Evolutionary conservation across 345 rosid genomes (phyloP), one percentile per base, ranked within the genome.

Genomic region (Corchorus capsularis): DNA sequence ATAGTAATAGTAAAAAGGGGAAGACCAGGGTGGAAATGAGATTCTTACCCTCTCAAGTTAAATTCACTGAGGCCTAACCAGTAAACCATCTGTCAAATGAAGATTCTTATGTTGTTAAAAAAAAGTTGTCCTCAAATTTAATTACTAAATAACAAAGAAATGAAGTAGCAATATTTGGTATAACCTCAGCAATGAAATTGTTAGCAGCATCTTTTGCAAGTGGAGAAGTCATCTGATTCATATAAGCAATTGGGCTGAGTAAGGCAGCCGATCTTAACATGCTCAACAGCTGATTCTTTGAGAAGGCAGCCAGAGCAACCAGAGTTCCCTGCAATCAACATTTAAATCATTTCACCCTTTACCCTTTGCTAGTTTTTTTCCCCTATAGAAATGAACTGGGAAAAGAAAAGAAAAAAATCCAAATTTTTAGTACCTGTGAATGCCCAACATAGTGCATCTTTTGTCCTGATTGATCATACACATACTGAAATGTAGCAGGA

Each of bases 221-320:
- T 8, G 83, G 82, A 2, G 92, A 86, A 61, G 89, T 79, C 19
- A 82, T 15, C 39, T 82, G 87, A 62, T 85, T 84, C 19, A 81
- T 22, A 75, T 85, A 81, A 54, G 91, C 91, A 43, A 90, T 78
- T 8, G 86, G 88, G 79, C 86, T 66, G 22, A 85, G 89, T 32
- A 90, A 76, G 5, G 79, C 87, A 63, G 87, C 90, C 39, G 94
- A 87, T 81, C 89, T 83, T 82, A 86, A 61, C 85, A 62, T 67
- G 74, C 71, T 75, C 77, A 86, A 27, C 41, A 79, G 59, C 70
- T 83, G 83, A 35, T 71, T 69, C 68, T 82, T 77, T 16, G 91
- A 87, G 37, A 89, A 78, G 12, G 91, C 82, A 11, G 90, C 90
- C 54, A 91, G 19, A 73, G 87, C 89, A 19, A 75, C 80, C 84